phyloP scores from a whole-genome alignment of 2,329 filamentous ascomycete species.

The Diaporthe aspalathi region DNA sequence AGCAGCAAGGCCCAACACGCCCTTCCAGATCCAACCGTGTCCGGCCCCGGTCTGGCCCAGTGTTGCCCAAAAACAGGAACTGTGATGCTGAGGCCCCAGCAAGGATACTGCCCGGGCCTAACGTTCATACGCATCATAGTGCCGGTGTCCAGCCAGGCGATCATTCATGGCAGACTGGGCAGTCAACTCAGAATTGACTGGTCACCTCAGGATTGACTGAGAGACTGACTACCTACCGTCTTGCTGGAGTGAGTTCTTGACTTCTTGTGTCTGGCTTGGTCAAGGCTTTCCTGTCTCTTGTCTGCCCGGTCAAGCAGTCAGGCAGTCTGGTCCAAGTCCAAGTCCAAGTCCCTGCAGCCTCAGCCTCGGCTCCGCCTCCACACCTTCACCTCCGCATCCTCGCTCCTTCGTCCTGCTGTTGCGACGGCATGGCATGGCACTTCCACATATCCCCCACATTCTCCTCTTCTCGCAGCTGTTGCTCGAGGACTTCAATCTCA shows the following conservation, averaged over 20 bases:
- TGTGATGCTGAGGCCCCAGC: background rate
- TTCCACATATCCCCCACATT: slow-evolving; percentile 9
- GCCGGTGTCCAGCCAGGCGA: slow-evolving; percentile 14
- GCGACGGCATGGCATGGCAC: background rate
- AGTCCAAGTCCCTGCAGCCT: background rate
- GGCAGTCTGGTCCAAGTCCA: no score
- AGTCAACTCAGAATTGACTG: no score
- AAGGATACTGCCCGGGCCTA: slow-evolving; percentile 10
- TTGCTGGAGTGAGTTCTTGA: no score
- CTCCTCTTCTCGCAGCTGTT: background rate
- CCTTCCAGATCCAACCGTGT: no score
- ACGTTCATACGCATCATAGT: slow-evolving; percentile 25
- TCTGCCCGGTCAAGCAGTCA: slow-evolving; percentile 2
- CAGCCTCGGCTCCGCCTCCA: background rate
- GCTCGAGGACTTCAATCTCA: slow-evolving; percentile 6
- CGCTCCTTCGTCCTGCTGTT: background rate
- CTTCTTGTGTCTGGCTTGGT: no score
- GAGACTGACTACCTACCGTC: no score
- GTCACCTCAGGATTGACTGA: no score
- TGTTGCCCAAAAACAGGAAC: slow-evolving; percentile 30
- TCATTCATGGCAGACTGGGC: slow-evolving; percentile 23
- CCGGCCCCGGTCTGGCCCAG: no score
- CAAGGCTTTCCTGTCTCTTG: no score
- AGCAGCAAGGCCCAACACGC: no score
- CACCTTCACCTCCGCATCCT: no score